phyloP scores from a whole-genome alignment of 345 rosid species.

The Acer saccharum region DNA sequence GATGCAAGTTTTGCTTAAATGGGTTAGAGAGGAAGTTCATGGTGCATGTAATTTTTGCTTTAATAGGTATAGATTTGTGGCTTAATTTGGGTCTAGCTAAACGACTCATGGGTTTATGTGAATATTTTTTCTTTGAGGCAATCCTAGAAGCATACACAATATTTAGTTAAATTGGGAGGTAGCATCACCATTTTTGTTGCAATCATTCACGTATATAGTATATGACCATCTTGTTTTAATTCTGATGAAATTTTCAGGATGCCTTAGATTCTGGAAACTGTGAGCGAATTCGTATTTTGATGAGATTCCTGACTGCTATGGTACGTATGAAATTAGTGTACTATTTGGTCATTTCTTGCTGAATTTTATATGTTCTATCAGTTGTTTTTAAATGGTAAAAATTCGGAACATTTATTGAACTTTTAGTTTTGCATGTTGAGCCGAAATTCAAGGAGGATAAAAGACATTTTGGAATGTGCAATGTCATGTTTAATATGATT shows the following conservation, averaged over 20 bases:
- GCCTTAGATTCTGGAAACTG: conserved; percentile 74
- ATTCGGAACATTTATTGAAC: not conserved
- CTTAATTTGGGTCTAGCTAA: not conserved
- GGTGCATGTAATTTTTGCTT: not conserved
- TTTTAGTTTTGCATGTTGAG: not conserved
- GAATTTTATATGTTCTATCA: not conserved
- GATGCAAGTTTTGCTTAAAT: not conserved
- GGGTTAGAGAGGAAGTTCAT: not conserved
- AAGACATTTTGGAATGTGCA: not conserved
- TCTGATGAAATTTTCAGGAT: conserved; percentile 51
- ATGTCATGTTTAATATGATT: not conserved
- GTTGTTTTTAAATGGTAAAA: not conserved
- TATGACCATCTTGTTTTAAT: not conserved
- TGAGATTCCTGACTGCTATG: conserved; percentile 83
- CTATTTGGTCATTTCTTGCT: conserved; percentile 10
- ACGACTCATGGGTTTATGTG: not conserved
- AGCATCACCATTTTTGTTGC: not conserved
- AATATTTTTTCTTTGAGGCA: not conserved
- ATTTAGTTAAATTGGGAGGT: not conserved
- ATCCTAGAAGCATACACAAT: not conserved
- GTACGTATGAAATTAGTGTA: conserved; percentile 41
- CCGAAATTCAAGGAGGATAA: not conserved
- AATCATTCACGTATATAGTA: not conserved
- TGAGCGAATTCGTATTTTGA: conserved; percentile 73
- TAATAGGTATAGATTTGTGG: not conserved